Conservation (phyloP, 2,329 filamentous ascomycete species). For the Neonectria sp. region DNA sequence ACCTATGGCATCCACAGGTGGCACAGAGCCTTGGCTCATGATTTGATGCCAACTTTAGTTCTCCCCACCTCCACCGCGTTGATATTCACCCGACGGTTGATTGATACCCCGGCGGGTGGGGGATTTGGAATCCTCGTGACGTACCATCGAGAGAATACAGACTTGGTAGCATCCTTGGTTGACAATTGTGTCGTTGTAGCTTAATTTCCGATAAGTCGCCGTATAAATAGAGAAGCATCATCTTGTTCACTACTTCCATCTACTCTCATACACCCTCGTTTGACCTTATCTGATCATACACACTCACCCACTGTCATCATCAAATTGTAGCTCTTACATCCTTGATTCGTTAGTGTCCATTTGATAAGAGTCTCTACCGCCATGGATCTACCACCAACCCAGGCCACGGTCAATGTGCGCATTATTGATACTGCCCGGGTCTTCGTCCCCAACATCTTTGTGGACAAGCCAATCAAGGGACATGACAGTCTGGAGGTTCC, state of each 20-base stretch:
- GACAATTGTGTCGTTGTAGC: not conserved
- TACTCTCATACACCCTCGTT: not conserved
- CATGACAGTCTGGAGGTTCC: slow-evolving; percentile 4
- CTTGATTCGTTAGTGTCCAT: not conserved
- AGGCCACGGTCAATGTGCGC: slow-evolving; percentile 3
- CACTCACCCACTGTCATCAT: not conserved
- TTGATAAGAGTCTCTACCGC: not conserved
- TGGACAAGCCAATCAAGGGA: slow-evolving; percentile 1
- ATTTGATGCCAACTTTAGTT: not conserved
- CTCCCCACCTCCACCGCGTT: not conserved
- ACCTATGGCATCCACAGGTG: not conserved
- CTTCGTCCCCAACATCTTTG: not conserved
- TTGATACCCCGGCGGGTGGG: not conserved
- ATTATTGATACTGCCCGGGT: slow-evolving; percentile 7
- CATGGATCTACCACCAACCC: slow-evolving; percentile 4
- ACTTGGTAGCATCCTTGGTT: not conserved
- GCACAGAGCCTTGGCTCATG: not conserved
- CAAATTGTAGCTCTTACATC: not conserved
- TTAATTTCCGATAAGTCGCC: not conserved
- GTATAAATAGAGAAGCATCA: not conserved
- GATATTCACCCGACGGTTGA: not conserved
- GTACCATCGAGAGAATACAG: not conserved
- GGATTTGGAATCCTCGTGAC: not conserved
- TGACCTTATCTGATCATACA: not conserved
- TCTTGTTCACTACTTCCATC: not conserved